Percentiles rank a stretch among this genome's conserved stretches.
Evolutionary conservation across 139 green algal genomes (phyloP).

Genomic region (Coelastrella sp.): DNA sequence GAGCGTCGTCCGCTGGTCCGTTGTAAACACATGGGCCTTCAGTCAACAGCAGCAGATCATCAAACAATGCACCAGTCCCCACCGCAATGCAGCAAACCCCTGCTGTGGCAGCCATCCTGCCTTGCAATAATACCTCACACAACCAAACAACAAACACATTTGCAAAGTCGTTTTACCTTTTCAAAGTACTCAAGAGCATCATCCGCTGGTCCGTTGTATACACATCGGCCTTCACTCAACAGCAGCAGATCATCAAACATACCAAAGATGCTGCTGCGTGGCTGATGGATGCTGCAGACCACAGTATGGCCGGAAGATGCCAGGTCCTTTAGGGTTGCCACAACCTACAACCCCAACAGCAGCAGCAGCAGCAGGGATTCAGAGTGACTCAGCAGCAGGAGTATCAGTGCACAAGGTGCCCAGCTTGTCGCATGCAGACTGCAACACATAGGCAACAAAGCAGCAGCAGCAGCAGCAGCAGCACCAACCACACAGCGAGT

Average conservation of each 20-base stretch:
- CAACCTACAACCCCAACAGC: slow-evolving; percentile 59
- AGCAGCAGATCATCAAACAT: slow-evolving; percentile 96
- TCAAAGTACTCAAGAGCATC: slow-evolving; percentile 81
- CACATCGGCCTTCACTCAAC: slow-evolving; percentile 67
- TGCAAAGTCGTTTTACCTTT: not conserved
- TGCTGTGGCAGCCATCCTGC: too few relatives aligned
- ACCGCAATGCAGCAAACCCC: slow-evolving; percentile 61
- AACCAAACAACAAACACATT: not conserved
- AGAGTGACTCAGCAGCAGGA: not conserved
- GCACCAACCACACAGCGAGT: too few relatives aligned
- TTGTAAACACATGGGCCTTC: slow-evolving; percentile 71
- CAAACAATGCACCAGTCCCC: too few relatives aligned
- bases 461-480: not conserved
- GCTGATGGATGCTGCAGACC: slow-evolving; percentile 87
- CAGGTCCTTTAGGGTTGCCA: slow-evolving; percentile 82
- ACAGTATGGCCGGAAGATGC: slow-evolving; percentile 79
- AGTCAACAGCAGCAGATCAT: slow-evolving; percentile 91
- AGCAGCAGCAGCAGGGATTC: not conserved
- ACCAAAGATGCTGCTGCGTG: slow-evolving; percentile 87
- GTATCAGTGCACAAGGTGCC: too few relatives aligned
- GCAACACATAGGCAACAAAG: too few relatives aligned
- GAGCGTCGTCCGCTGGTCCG: slow-evolving; percentile 57
- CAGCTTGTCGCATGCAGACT: too few relatives aligned
- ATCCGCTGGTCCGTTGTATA: slow-evolving; percentile 72
- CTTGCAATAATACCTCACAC: too few relatives aligned